phyloP scores from a whole-genome alignment of 1,284 basidiomycete genomes.

The Kwoniella shivajii region DNA sequence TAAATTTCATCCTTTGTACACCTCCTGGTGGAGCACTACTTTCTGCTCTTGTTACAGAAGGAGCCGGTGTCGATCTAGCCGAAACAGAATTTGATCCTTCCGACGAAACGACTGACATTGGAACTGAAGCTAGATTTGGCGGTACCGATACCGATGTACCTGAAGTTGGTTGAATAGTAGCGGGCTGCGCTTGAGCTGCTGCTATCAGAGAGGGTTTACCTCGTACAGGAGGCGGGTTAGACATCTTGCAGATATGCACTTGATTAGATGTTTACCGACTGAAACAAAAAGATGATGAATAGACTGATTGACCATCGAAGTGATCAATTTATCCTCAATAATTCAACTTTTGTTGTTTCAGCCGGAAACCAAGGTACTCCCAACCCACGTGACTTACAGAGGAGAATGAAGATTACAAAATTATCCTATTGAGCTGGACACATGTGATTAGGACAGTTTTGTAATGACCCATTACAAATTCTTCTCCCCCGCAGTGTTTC shows the following conservation, averaged over 20 bases:
- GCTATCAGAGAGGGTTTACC: slow-evolving; percentile 17
- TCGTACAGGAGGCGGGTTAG: slow-evolving; percentile 1
- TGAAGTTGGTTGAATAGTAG: not conserved
- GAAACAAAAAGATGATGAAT: not conserved
- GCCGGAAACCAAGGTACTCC: too few species aligned
- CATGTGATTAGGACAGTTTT: not conserved
- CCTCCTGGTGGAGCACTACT: slow-evolving; percentile 10
- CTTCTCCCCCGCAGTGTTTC: too few species aligned
- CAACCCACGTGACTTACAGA: not conserved
- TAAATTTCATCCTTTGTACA: slow-evolving; percentile 50
- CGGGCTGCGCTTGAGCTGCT: slow-evolving; percentile 13
- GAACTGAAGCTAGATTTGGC: slow-evolving; percentile 6
- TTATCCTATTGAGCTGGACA: too few species aligned
- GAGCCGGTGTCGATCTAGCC: slow-evolving; percentile 11
- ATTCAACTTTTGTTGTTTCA: too few species aligned
- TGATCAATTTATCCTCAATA: too few species aligned
- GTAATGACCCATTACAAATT: not conserved
- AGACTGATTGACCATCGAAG: not conserved
- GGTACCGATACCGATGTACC: not conserved
- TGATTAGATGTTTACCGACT: not conserved
- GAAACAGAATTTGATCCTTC: slow-evolving; percentile 10
- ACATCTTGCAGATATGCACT: not conserved
- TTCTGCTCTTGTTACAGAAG: not conserved
- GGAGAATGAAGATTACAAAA: not conserved
- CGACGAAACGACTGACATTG: slow-evolving; percentile 4